Conservation (phyloP, 805 yeast species). For the Cephaloascus albidus region DNA sequence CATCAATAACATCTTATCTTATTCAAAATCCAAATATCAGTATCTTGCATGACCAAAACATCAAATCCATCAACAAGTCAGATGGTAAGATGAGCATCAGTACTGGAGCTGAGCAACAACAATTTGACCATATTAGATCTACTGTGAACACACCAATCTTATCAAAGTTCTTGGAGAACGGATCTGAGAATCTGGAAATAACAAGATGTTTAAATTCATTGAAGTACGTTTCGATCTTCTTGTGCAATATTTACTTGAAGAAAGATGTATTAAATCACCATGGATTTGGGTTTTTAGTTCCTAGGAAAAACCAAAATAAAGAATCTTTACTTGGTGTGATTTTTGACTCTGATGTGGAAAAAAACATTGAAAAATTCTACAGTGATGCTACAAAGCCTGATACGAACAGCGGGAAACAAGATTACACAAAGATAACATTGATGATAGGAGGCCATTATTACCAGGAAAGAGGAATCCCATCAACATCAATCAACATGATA, state of each 20-base stretch:
- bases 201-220: slow-evolving; percentile 9
- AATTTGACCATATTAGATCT: slow-evolving; percentile 49
- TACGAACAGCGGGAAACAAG: slow-evolving; percentile 7
- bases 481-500: slow-evolving; percentile 13
- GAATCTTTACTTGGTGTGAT: slow-evolving; percentile 74
- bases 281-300: slow-evolving; percentile 89
- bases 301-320: slow-evolving; percentile 37
- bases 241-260: slow-evolving; percentile 58
- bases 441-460: slow-evolving; percentile 82
- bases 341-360: slow-evolving; percentile 80
- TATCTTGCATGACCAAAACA: slow-evolving; percentile 18
- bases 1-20: slow-evolving; percentile 27
- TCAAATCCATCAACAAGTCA: slow-evolving; percentile 8
- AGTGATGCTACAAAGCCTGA: background rate
- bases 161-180: slow-evolving; percentile 16
- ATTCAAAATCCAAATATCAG: slow-evolving; percentile 27
- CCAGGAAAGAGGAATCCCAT: slow-evolving; percentile 18
- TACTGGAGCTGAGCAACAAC: slow-evolving; percentile 3
- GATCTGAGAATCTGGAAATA: slow-evolving; percentile 5
- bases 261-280: slow-evolving; percentile 25
- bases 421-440: slow-evolving; percentile 67
- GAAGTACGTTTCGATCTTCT: slow-evolving; percentile 40
- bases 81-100: slow-evolving; percentile 9
- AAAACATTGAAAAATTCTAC: slow-evolving; percentile 20
- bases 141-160: slow-evolving; percentile 42